A percentile compares a stretch with the other conserved stretches of the same genome.
Evolutionary conservation across 1,284 basidiomycete species (phyloP).

Genomic region (Thecaphora thlaspeos): DNA sequence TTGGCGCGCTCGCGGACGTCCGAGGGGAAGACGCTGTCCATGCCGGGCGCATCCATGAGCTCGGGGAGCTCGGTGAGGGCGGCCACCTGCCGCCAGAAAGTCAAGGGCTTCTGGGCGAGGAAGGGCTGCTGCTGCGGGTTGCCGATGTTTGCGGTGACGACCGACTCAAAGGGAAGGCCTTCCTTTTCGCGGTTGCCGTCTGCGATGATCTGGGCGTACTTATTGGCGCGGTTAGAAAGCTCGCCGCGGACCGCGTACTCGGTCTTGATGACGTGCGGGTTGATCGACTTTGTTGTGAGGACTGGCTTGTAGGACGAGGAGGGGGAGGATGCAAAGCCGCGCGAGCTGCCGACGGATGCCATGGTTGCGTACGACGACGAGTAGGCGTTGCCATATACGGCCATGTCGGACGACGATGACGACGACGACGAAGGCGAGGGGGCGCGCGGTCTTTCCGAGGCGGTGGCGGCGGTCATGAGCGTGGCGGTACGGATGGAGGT

Average conservation of each 20-base stretch:
- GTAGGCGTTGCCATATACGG: constrained; percentile 10
- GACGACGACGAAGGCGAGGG: constrained; percentile 3
- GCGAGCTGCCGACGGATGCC: constrained; percentile 14
- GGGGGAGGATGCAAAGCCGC: constrained; percentile 25
- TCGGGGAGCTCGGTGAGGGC: constrained; percentile 89
- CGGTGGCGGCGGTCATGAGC: not conserved
- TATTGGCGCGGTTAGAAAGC: constrained; percentile 86
- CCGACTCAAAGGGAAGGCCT: constrained; percentile 75
- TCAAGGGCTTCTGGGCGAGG: constrained; percentile 87
- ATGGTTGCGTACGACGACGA: constrained; percentile 28
- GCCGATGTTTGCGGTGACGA: constrained; percentile 95
- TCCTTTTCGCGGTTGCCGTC: constrained; percentile 60
- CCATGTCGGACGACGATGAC: constrained; percentile 18
- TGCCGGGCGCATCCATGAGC: constrained; percentile 73
- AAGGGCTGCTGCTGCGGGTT: constrained; percentile 91
- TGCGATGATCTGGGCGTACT: constrained; percentile 61
- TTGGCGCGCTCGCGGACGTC: constrained; percentile 83
- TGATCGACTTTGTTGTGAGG: constrained; percentile 61
- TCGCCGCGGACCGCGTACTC: constrained; percentile 97
- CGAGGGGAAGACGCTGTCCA: constrained; percentile 69
- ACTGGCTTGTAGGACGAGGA: constrained; percentile 59
- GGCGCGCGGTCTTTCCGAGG: constrained; percentile 4
- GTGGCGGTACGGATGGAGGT: not conserved
- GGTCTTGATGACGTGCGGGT: constrained; percentile 81
- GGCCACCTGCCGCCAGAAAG: constrained; percentile 87